Percentiles rank a stretch among this genome's conserved stretches.
Conservation (phyloP, 495 filamentous ascomycete species). For the Usnea hakonensis region DNA sequence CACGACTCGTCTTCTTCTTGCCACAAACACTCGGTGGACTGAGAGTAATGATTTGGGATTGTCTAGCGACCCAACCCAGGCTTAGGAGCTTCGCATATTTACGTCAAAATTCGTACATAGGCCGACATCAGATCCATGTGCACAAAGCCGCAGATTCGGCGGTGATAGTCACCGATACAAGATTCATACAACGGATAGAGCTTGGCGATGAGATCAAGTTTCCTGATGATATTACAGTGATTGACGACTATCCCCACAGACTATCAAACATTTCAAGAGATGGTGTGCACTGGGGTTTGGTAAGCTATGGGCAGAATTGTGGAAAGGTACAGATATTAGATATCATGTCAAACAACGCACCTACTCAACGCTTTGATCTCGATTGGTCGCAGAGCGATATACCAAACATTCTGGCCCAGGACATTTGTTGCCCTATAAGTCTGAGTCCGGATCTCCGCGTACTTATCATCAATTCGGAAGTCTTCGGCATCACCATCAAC, state of each 20-base stretch:
- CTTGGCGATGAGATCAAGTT: neutral
- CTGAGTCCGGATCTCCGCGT: neutral
- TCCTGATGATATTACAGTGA: neutral
- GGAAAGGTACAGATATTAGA: neutral
- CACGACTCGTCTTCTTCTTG: neutral
- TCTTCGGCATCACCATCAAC: neutral
- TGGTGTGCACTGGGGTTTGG: neutral
- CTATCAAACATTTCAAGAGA: neutral
- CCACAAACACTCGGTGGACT: neutral
- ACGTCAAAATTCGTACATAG: too few relatives aligned
- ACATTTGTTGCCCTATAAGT: too few relatives aligned
- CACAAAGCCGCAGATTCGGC: neutral
- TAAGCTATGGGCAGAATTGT: neutral
- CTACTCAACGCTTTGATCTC: neutral
- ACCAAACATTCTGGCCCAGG: neutral
- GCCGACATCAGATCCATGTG: neutral
- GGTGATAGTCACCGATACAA: neutral
- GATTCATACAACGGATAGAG: neutral
- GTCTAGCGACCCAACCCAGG: neutral
- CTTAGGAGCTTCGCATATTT: neutral
- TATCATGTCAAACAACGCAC: neutral
- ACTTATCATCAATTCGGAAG: neutral
- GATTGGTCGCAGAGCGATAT: slow-evolving; percentile 1
- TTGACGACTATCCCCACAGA: neutral
- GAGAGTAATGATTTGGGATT: neutral